These are phyloP conservation scores for Candida sonorensis DNA, from an alignment of 805 yeast genomes.

Conservation along the genomic window DNA sequence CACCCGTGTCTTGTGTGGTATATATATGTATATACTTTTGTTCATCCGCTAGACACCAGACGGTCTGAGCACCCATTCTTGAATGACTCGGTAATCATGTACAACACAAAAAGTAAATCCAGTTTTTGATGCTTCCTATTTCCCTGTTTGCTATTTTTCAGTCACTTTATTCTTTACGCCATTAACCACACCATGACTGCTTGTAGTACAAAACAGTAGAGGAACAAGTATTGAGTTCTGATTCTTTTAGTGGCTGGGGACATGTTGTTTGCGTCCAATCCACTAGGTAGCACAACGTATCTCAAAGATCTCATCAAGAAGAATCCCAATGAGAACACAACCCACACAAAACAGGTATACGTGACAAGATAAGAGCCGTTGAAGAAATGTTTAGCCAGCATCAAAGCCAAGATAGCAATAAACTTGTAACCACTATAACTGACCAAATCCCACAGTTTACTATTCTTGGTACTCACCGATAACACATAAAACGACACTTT, in stretches of 20 bases:
- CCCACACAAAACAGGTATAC: constrained; percentile 34
- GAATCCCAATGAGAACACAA: constrained; percentile 52
- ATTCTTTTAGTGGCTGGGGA: constrained; percentile 65
- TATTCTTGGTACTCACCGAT: constrained; percentile 51
- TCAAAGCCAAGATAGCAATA: constrained; percentile 62
- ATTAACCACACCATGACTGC: constrained; percentile 68
- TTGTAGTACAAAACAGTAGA: constrained; percentile 80
- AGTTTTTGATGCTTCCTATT: too few relatives aligned
- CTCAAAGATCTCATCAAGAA: constrained; percentile 66
- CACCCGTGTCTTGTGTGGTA: too few relatives aligned
- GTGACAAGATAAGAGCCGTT: constrained; percentile 28
- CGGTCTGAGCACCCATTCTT: too few relatives aligned
- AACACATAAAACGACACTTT: constrained; percentile 80
- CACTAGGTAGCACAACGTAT: constrained; percentile 60
- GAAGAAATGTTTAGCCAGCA: constrained; percentile 42
- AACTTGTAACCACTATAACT: constrained; percentile 94
- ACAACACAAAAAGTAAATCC: too few relatives aligned
- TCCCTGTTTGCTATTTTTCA: too few relatives aligned
- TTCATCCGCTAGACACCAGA: too few relatives aligned
- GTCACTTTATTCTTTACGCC: too few relatives aligned
- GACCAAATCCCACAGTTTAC: constrained; percentile 65
- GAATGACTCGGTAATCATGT: too few relatives aligned
- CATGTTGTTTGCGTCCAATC: constrained; percentile 49
- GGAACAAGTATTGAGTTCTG: constrained; percentile 79
- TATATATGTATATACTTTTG: too few relatives aligned